Percentiles rank a stretch among this genome's conserved stretches.
Evolutionary conservation across 768 basidiomycete genomes (phyloP).

Genomic region (Boletus subcaerulescens): DNA sequence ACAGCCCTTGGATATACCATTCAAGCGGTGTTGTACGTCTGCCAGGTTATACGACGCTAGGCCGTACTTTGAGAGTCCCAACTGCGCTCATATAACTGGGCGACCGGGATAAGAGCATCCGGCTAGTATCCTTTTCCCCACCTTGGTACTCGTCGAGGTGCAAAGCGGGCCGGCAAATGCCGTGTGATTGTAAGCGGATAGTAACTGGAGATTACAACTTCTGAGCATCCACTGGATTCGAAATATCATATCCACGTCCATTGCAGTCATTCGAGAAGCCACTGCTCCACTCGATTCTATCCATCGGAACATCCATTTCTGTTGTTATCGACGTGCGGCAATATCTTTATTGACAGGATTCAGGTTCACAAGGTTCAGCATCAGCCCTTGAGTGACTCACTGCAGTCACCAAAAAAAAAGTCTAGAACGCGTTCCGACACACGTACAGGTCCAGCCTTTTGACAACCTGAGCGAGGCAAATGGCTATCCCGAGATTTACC

Average conservation of each 20-base stretch:
- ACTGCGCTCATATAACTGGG: no score
- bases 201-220: neutral
- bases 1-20: no score
- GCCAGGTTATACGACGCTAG: no score
- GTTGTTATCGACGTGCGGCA: neutral
- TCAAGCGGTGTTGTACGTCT: no score
- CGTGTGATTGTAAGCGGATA: conserved; percentile 3
- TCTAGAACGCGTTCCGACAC: neutral
- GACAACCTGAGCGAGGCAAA: conserved; percentile 5
- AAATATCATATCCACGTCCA: conserved; percentile 8
- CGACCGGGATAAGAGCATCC: no score
- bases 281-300: neutral
- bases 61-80: no score
- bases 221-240: conserved; percentile 4
- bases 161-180: conserved; percentile 11
- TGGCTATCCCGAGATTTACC: conserved; percentile 33
- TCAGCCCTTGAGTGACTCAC: neutral
- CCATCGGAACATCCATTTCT: neutral
- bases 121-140: no score
- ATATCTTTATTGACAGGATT: conserved; percentile 2
- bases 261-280: conserved; percentile 5
- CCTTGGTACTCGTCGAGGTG: no score
- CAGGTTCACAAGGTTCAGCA: neutral
- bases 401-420: neutral
- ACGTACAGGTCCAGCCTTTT: neutral